Conservation (phyloP, 495 filamentous ascomycete genomes). For the Xylaria palmicola region DNA sequence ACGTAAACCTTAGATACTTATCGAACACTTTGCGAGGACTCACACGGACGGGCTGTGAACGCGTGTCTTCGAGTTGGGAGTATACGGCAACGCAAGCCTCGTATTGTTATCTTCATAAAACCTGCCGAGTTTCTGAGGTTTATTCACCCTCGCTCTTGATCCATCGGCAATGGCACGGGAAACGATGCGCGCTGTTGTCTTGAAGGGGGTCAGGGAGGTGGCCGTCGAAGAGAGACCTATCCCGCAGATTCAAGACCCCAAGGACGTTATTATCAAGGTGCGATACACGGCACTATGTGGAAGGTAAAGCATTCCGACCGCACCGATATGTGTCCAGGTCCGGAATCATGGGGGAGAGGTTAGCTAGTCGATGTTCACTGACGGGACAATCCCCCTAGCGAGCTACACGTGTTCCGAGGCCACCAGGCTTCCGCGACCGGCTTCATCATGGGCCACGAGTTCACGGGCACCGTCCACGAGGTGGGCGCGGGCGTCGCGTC, state of each 20-base stretch:
- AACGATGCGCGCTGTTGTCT: conserved; percentile 65
- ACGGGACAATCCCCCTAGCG: conserved; percentile 45
- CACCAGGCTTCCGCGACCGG: conserved; percentile 54
- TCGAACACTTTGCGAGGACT: too few relatives aligned
- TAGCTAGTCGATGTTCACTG: background rate
- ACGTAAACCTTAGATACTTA: too few relatives aligned
- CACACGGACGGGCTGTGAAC: too few relatives aligned
- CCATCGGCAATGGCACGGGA: conserved; percentile 15
- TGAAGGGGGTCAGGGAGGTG: conserved; percentile 58
- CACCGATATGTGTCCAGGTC: background rate
- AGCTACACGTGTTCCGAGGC: conserved; percentile 84
- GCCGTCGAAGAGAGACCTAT: conserved; percentile 60
- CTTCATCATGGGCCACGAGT: conserved; percentile 47
- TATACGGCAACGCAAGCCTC: too few relatives aligned
- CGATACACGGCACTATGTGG: conserved; percentile 82
- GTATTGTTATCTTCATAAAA: too few relatives aligned
- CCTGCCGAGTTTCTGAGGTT: too few relatives aligned
- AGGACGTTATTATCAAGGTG: conserved; percentile 80
- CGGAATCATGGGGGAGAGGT: too few relatives aligned
- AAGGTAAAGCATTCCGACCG: conserved; percentile 53
- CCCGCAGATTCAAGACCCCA: conserved; percentile 62
- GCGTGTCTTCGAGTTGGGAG: too few relatives aligned
- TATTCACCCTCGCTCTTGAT: too few relatives aligned
- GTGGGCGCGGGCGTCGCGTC: conserved; percentile 32
- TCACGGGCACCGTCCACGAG: conserved; percentile 39